phyloP scores from a whole-genome alignment of 2,329 filamentous ascomycete genomes.

The Neoascochyta sp. region DNA sequence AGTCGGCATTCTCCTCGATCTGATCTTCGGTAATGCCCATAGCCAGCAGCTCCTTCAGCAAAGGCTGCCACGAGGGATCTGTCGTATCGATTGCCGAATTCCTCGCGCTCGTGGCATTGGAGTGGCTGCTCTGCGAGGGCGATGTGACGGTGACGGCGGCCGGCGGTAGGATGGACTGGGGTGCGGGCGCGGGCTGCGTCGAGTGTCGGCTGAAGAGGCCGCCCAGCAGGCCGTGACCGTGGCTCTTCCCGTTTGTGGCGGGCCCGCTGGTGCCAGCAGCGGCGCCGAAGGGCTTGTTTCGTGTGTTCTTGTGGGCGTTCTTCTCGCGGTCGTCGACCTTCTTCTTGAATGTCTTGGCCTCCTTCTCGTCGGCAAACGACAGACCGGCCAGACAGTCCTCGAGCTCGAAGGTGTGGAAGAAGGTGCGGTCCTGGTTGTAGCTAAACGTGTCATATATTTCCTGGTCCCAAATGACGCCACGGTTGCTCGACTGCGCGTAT shows the following conservation, averaged over 20 bases:
- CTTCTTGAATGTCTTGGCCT: slow-evolving; percentile 94
- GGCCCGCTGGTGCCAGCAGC: slow-evolving; percentile 21
- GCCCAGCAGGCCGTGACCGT: slow-evolving; percentile 49
- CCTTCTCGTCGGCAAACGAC: slow-evolving; percentile 94
- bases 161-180: slow-evolving; percentile 51
- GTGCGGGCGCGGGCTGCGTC: slow-evolving; percentile 39
- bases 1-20: slow-evolving; percentile 64
- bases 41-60: slow-evolving; percentile 57
- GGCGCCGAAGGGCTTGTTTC: slow-evolving; percentile 66
- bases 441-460: slow-evolving; percentile 93
- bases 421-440: slow-evolving; percentile 95
- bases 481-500: slow-evolving; percentile 52
- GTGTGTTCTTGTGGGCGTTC: slow-evolving; percentile 86
- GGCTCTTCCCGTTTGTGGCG: slow-evolving; percentile 29
- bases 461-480: slow-evolving; percentile 51
- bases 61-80: slow-evolving; percentile 59
- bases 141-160: slow-evolving; percentile 42
- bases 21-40: slow-evolving; percentile 68
- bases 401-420: slow-evolving; percentile 96
- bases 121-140: slow-evolving; percentile 35
- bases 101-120: slow-evolving; percentile 32
- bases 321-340: slow-evolving; percentile 96
- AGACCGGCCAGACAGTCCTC: slow-evolving; percentile 87
- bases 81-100: slow-evolving; percentile 55
- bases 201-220: slow-evolving; percentile 50